Conservation (phyloP, 768 basidiomycete species). For the Chiua virens region DNA sequence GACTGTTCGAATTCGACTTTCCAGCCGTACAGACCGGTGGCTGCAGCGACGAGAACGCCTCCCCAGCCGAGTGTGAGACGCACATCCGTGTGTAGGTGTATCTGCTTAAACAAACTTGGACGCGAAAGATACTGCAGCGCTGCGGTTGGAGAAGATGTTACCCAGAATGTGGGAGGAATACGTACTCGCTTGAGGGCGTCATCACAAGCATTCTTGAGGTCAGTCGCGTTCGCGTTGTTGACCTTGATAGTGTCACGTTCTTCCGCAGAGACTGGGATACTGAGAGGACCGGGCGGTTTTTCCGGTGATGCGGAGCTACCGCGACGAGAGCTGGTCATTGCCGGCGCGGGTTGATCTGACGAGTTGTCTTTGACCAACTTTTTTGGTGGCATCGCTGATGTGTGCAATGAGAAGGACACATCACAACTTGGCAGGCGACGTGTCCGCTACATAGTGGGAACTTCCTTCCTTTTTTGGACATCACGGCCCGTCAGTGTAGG, state of each 20-base stretch:
- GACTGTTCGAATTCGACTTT: constrained; percentile 87
- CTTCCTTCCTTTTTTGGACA: neutral
- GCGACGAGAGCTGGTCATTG: constrained; percentile 22
- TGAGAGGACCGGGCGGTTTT: constrained; percentile 55
- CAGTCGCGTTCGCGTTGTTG: constrained; percentile 55
- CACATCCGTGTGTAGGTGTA: constrained; percentile 85
- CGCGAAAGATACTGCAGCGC: constrained; percentile 72
- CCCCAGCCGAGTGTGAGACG: constrained; percentile 86
- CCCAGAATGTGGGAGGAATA: constrained; percentile 3
- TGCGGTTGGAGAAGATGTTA: neutral
- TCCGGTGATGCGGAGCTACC: constrained; percentile 28
- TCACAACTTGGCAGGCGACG: constrained; percentile 14
- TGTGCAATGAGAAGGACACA: neutral
- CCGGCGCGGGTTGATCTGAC: constrained; percentile 10
- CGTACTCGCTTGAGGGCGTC: constrained; percentile 87
- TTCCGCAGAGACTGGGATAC: constrained; percentile 41
- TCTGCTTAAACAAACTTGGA: constrained; percentile 83
- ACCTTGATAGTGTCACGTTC: constrained; percentile 59
- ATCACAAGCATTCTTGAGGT: constrained; percentile 75
- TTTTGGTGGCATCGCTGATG: constrained; percentile 18
- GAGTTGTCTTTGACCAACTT: constrained; percentile 14
- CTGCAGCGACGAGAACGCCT: constrained; percentile 77
- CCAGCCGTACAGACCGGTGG: constrained; percentile 83
- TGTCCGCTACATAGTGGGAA: constrained; percentile 25
- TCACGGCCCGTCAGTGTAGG: neutral